phyloP scores from a whole-genome alignment of 2,329 filamentous ascomycete species.

The Colletotrichum noveboracense region DNA sequence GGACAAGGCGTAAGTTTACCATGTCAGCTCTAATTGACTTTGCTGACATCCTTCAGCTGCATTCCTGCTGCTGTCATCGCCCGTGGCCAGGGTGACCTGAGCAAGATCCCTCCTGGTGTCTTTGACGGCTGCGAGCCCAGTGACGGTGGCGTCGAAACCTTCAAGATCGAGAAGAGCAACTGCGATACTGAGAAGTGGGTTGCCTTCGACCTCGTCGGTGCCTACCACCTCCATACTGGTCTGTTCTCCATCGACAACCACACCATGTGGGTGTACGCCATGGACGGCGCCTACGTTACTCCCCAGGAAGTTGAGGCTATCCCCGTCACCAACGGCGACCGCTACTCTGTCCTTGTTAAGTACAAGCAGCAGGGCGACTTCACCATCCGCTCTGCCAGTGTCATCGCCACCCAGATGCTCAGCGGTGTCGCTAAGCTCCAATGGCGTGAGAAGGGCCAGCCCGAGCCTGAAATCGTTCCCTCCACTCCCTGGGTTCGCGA shows the following conservation, averaged over 20 bases:
- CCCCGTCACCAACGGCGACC: constrained; percentile 54
- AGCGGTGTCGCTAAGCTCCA: constrained; percentile 55
- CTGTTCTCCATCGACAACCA: constrained; percentile 57
- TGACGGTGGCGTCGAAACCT: constrained; percentile 45
- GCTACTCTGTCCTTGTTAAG: constrained; percentile 56
- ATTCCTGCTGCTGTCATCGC: constrained; percentile 46
- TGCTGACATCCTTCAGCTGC: constrained; percentile 29
- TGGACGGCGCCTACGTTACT: constrained; percentile 59
- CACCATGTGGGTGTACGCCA: constrained; percentile 57
- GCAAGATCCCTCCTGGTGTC: constrained; percentile 44
- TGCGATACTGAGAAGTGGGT: constrained; percentile 50
- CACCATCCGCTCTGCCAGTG: constrained; percentile 57
- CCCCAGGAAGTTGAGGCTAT: constrained; percentile 41
- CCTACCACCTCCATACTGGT: constrained; percentile 50
- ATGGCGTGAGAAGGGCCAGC: constrained; percentile 29
- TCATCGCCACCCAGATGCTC: constrained; percentile 58
- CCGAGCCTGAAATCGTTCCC: constrained; percentile 8
- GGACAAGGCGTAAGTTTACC: constrained; percentile 41
- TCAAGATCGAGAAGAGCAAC: constrained; percentile 34
- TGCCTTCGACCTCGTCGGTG: constrained; percentile 61
- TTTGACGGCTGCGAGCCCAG: constrained; percentile 54
- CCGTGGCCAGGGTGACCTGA: constrained; percentile 33
- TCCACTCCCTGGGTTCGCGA: constrained; percentile 54
- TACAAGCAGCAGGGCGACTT: constrained; percentile 54
- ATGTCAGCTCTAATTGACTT: not conserved